Evolutionary conservation across 208 protist species (phyloP), one percentile per base, ranked within the genome.

Genomic region (Wallacemonas collosoma): DNA sequence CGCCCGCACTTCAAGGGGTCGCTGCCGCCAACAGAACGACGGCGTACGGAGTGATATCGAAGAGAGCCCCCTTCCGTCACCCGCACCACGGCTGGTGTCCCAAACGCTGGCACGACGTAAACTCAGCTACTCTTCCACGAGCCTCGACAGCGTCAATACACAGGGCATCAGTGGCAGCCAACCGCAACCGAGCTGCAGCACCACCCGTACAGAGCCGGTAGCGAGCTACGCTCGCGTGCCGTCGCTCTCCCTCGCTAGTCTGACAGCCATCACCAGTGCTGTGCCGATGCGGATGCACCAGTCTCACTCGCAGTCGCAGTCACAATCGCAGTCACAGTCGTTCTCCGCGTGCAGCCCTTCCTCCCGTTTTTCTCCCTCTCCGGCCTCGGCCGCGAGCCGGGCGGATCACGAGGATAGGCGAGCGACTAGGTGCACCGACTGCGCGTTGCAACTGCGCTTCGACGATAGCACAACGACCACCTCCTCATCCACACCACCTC

Each of bases 371-470:
- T 26, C 26, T 26, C 26, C 26, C 0, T 26, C 26, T 26, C 26
- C 26, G 26, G 26, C 26, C 26, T 26, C 26, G 26, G 26, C 26
- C 26, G 26, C 26, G 26, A 26, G 26, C 26, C 26, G 26, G 0
- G 26, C 26, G 26, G 26, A 26, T 26, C 26, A 26, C 26, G 26
- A 26, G 26, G 26, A 26, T 26, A 26, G 26, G 26, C 26, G 26
- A 26, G 26, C 26, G 26, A 26, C 26, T 26, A 26, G 26, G 26
- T 26, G 26, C 26, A 50, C 66, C 11, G 57, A 77, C 48, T 88
- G 82, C 47, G 75, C 72, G n/a, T 36, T 78, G 67, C 76, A 65
- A 43, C 76, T 90, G 1, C 68, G 68, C 47, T 88, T 88, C 63
- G 82, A 88, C 66, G 61, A 65, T 4, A 40, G 9, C 17, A 63